Base-by-base conservation (phyloP, 768 basidiomycete genomes). In the Boletus subcaerulescens region DNA sequence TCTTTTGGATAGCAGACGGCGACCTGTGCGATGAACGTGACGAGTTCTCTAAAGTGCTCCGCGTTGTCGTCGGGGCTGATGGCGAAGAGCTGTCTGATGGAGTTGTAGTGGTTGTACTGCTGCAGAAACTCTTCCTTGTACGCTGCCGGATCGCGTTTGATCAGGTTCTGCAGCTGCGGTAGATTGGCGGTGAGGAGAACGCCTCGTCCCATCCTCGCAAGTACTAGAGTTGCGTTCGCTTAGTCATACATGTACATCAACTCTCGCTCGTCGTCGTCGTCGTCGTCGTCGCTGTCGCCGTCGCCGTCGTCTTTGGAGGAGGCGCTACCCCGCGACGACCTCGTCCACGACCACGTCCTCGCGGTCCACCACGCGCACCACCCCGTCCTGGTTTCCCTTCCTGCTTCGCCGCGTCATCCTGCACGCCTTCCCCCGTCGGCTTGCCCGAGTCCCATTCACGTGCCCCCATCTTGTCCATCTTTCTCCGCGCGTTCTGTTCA, bases 111-210 rank as follows among this genome's bases (percentile, higher is more conserved):
- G 56, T 91, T 91, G 88, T 93, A 97, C 78, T 99, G 96, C 60
- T 93, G 93, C 15, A 94, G 68, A 62, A 98, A 99, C 63, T 99
- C 97, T 57, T 98, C 96, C 68, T 84, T 89, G 77, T 99, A 98
- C 0, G 83, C 86, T 10, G 75, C 71, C 4, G 96, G 91, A 69
- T 97, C 93, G 42, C 97, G 83, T 69, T 99, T 99, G 71, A 99
- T 94, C 50, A 98, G 79, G 69, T 98, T 98, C 71, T 98, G 96
- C 9, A 99, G 80, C 67, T 97, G 93, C 0, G 97, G 95, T 10
- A 98, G 82, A 66, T 96, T 96, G 15, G 90, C 83, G 32, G 91
- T 87, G 60, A 96, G 81, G 52, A 93, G 80, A 22, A 47, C 33
- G 5, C 60, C 60, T 4, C 56, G 60, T 10, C 45, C 40, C 58